phyloP scores from a whole-genome alignment of 1,139 yeast genomes.

The Candida pseudoviswanathii region DNA sequence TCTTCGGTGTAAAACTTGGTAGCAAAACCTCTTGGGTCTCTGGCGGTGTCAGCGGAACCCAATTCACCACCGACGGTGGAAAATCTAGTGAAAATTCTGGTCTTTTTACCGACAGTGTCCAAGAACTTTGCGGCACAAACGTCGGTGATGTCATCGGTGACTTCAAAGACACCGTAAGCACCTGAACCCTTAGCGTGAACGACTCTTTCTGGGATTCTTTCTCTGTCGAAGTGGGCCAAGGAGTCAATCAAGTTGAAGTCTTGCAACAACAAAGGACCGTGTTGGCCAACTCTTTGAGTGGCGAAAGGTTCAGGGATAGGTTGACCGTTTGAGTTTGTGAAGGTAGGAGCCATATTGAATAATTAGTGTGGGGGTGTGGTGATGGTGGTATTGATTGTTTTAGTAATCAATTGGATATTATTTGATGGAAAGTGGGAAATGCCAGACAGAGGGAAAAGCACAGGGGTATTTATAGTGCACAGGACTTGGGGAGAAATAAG shows the following conservation, averaged over 20 bases:
- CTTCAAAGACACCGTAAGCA: constrained; percentile 78
- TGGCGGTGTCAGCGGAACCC: constrained; percentile 83
- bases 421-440: background rate
- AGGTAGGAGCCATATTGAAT: constrained; percentile 39
- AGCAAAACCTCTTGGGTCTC: constrained; percentile 90
- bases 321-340: constrained; percentile 73
- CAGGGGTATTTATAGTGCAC: background rate
- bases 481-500: too few relatives aligned
- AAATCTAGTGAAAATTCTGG: constrained; percentile 73
- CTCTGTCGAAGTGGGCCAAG: constrained; percentile 82
- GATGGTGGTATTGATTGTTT: background rate
- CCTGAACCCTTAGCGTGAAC: constrained; percentile 93
- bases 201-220: constrained; percentile 86
- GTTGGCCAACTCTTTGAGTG: constrained; percentile 71
- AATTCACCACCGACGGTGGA: constrained; percentile 89
- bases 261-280: constrained; percentile 76
- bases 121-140: constrained; percentile 71
- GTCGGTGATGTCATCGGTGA: constrained; percentile 81
- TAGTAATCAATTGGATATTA: background rate
- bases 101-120: constrained; percentile 73
- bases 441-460: too few relatives aligned
- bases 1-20: constrained; percentile 84
- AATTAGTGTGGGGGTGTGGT: background rate
- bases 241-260: constrained; percentile 79
- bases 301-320: constrained; percentile 72